Conservation (phyloP, 2,329 filamentous ascomycete species). For the Curvularia sp. region DNA sequence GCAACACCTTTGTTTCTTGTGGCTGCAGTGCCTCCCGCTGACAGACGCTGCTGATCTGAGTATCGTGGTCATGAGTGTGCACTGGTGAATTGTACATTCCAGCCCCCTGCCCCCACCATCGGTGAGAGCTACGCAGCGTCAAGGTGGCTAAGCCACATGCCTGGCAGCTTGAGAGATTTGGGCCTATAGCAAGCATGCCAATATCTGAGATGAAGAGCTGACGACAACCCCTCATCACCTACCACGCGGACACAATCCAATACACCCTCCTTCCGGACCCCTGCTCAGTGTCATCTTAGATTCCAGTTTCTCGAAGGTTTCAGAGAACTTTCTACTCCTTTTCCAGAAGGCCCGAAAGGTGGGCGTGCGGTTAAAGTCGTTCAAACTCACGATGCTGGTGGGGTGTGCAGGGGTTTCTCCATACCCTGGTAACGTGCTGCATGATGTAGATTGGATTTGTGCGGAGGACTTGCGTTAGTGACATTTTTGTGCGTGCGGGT, state of each 20-base stretch:
- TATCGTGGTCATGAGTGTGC: background rate
- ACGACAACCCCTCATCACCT: background rate
- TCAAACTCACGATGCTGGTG: conserved; percentile 7
- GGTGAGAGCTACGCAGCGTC: background rate
- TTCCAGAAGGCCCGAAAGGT: conserved; percentile 17
- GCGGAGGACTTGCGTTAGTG: conserved; percentile 6
- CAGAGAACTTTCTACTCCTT: conserved; percentile 5
- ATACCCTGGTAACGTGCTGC: conserved; percentile 5
- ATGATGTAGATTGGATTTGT: conserved; percentile 15
- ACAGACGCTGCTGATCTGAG: background rate
- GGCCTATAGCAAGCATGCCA: conserved; percentile 1
- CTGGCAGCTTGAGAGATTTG: background rate
- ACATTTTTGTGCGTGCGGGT: background rate
- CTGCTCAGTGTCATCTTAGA: background rate
- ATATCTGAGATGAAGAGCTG: conserved; percentile 1
- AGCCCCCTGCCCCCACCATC: background rate
- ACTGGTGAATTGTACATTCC: background rate
- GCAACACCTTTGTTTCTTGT: background rate
- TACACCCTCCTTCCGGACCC: background rate
- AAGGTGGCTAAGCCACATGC: conserved; percentile 5
- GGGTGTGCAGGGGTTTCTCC: conserved; percentile 2
- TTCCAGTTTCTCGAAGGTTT: conserved; percentile 8
- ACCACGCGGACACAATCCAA: background rate
- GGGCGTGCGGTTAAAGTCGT: conserved; percentile 14
- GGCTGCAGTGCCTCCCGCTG: background rate